A percentile compares a stretch with the other conserved stretches of the same genome.
These are phyloP conservation scores for Dactylorhiza incarnata DNA, from an alignment of 106 monocot genomes.

Conservation along the genomic window DNA sequence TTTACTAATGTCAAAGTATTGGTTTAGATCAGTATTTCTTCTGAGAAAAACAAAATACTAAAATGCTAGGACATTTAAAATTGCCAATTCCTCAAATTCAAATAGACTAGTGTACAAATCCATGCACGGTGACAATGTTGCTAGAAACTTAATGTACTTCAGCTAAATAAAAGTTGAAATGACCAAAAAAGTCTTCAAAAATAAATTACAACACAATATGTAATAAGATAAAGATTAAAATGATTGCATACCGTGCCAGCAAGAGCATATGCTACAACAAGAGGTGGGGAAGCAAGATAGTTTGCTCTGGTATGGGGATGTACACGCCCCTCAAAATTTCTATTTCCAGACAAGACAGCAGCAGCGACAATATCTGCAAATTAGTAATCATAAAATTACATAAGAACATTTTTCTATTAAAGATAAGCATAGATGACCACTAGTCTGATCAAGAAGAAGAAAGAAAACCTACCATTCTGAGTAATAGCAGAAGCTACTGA, in stretches of 20 bases:
- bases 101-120: no score
- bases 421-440: background rate
- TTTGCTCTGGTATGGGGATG: constrained; percentile 89
- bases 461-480: constrained; percentile 60
- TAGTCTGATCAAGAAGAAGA: background rate
- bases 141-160: background rate
- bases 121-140: background rate
- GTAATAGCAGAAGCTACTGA: constrained; percentile 71
- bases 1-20: background rate
- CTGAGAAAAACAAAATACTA: background rate
- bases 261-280: constrained; percentile 96
- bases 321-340: constrained; percentile 92
- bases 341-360: constrained; percentile 88
- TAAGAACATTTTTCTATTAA: background rate
- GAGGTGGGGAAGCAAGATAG: constrained; percentile 94
- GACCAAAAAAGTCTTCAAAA: background rate
- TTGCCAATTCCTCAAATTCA: background rate
- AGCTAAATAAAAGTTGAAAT: background rate
- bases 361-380: constrained; percentile 81
- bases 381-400: constrained; percentile 2
- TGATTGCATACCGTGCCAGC: constrained; percentile 69
- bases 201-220: background rate
- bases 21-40: background rate
- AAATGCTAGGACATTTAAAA: background rate
- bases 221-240: background rate